Evolutionary conservation across 192 early-diverging fungal species (phyloP).

Genomic region (Martensiomyces pterosporus): DNA sequence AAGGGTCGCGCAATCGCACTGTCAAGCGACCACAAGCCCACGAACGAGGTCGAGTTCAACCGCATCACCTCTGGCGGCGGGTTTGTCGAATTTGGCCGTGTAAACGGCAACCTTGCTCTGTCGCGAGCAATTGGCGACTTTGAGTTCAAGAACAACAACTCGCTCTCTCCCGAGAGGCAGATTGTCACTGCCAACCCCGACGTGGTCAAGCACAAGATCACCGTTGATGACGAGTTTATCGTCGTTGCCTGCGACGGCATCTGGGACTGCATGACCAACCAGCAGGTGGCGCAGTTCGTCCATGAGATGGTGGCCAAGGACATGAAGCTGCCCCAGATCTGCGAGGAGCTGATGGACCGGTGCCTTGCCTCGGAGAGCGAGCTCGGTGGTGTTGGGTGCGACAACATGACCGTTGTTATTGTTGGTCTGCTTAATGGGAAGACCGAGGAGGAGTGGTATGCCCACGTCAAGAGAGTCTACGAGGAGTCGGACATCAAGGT

Average conservation of each 20-base stretch:
- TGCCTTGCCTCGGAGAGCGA: conserved; percentile 89
- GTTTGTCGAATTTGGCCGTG: conserved; percentile 97
- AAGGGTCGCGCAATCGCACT: conserved; percentile 74
- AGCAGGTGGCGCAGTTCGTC: conserved; percentile 86
- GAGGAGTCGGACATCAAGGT: conserved; percentile 41
- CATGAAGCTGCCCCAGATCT: conserved; percentile 60
- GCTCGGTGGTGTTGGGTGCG: conserved; percentile 90
- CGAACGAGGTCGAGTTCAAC: conserved; percentile 73
- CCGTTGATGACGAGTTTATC: conserved; percentile 76
- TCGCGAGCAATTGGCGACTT: conserved; percentile 98
- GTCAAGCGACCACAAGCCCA: conserved; percentile 95
- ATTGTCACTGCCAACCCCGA: conserved; percentile 92
- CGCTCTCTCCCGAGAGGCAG: conserved; percentile 79
- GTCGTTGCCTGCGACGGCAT: conserved; percentile 98
- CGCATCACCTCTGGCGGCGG: conserved; percentile 90
- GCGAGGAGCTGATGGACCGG: conserved; percentile 87
- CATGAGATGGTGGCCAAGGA: conserved; percentile 62
- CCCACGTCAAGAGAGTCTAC: conserved; percentile 41
- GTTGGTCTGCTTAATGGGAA: conserved; percentile 79
- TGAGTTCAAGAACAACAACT: conserved; percentile 92
- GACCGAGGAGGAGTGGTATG: conserved; percentile 74
- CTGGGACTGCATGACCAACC: conserved; percentile 95
- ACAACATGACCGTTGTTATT: conserved; percentile 98
- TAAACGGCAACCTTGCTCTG: conserved; percentile 98
- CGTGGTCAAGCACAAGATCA: conserved; percentile 54